Conservation (phyloP, 1,284 basidiomycete genomes). For the Trichosporon faecale region DNA sequence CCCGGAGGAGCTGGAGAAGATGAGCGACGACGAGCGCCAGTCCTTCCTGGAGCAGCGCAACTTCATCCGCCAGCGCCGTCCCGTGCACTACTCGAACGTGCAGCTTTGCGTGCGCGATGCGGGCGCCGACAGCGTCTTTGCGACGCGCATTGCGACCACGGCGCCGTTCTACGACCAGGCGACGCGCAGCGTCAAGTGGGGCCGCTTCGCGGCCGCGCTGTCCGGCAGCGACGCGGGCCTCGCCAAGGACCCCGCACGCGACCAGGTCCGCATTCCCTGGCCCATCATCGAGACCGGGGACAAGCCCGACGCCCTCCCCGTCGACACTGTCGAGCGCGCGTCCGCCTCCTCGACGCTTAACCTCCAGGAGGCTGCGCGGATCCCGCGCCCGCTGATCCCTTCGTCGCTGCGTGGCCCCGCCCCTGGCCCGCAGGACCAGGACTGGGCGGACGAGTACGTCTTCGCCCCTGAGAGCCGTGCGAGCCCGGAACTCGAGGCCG, state of each 20-base stretch:
- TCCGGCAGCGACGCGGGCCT: conserved; percentile 17
- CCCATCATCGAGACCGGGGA: conserved; percentile 18
- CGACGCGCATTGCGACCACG: conserved; percentile 39
- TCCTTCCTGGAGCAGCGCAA: conserved; percentile 35
- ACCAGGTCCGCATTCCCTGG: conserved; percentile 38
- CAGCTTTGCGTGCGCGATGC: conserved; percentile 46
- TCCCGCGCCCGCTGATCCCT: conserved; percentile 22
- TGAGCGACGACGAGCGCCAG: conserved; percentile 28
- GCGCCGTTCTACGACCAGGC: conserved; percentile 33
- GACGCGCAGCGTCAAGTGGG: conserved; percentile 32
- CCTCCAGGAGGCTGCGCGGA: conserved; percentile 14
- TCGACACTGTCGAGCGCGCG: conserved; percentile 27
- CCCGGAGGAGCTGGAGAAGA: conserved; percentile 28
- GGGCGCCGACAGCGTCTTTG: conserved; percentile 36
- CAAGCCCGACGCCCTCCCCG: conserved; percentile 15
- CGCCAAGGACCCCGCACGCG: conserved; percentile 21
- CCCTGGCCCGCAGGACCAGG: conserved; percentile 21
- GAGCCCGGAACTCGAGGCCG: conserved; percentile 31
- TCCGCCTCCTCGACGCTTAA: conserved; percentile 19
- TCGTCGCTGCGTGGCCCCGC: conserved; percentile 30
- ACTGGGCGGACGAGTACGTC: conserved; percentile 33
- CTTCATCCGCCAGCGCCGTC: conserved; percentile 31
- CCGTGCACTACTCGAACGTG: conserved; percentile 49
- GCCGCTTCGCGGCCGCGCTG: conserved; percentile 39
- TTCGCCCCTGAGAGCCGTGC: conserved; percentile 18